Percentiles rank a stretch among this genome's conserved stretches.
These are phyloP conservation scores for Globisporangium paroecandrum DNA, from an alignment of 352 stramenopile genomes.

Conservation along the genomic window DNA sequence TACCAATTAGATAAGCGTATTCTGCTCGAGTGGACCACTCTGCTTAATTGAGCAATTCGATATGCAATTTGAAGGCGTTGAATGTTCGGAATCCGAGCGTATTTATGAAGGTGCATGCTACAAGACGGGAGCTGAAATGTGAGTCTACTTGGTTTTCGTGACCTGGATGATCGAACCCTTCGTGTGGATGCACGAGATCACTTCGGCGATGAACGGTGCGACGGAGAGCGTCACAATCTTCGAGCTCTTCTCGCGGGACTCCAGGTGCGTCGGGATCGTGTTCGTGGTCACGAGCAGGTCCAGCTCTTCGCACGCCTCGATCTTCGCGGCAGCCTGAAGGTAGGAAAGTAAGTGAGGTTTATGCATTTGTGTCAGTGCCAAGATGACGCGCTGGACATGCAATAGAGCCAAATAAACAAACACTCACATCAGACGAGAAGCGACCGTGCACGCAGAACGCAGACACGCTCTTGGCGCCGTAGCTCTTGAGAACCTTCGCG, in stretches of 20 bases:
- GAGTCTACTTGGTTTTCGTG: slow-evolving; percentile 67
- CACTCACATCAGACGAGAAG: slow-evolving; percentile 73
- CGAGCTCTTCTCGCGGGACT: slow-evolving; percentile 29
- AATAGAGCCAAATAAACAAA: neutral
- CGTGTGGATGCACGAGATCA: slow-evolving; percentile 87
- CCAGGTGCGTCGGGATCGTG: slow-evolving; percentile 61
- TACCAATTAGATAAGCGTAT: slow-evolving; percentile 11
- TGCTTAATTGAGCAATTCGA: neutral
- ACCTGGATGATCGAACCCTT: slow-evolving; percentile 85
- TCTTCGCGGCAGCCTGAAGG: slow-evolving; percentile 44
- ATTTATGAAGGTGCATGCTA: neutral
- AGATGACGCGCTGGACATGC: neutral
- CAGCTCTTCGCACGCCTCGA: slow-evolving; percentile 72
- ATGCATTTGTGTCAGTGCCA: neutral
- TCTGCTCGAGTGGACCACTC: neutral
- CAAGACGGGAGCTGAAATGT: neutral
- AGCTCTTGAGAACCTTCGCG: slow-evolving; percentile 75
- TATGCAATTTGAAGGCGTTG: neutral
- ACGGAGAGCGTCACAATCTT: slow-evolving; percentile 87
- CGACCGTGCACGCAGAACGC: slow-evolving; percentile 83
- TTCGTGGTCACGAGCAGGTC: slow-evolving; percentile 85
- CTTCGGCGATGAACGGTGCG: slow-evolving; percentile 83
- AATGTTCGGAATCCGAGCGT: neutral
- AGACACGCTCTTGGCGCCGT: slow-evolving; percentile 72
- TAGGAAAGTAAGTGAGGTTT: neutral